Base-by-base conservation (phyloP, 225 moss, liverwort and hornwort species). In the Anthoceros angustus region DNA sequence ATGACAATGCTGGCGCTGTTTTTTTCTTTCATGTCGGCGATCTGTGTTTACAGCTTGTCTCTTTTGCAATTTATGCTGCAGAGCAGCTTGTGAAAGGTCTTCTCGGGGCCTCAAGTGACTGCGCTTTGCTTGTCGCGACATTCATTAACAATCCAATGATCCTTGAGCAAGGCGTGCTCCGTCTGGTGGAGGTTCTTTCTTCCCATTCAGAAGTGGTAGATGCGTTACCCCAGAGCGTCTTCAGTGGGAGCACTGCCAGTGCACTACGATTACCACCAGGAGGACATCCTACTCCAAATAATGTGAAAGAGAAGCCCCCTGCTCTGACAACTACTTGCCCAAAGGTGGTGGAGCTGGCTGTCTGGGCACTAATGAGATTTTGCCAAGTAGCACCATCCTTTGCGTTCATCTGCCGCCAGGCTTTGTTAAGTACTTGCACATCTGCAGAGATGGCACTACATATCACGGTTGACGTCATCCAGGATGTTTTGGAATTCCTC, bases 401-500 rank as follows among this genome's bases (percentile, higher is more conserved):
- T 66, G 89, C 92, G 63, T 80, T 74, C 50, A 72, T 78, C 62
- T 91, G 86, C 77, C 92, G 98, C 63, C 89, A 89, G 77, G 86
- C 92, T 16, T 77, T 98, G 63, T 92, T 89, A 14, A 75, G 79
- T 40, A 77, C 84, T 18, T 80, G 86, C 68, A 80, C 87, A 67
- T 63, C 81, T 48, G 82, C 80, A 4, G 98, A 98, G 70, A 72
- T 92, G 76, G 87, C 80, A 65, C 73, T 92, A 74, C 84, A 89
- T 39, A 89, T 98, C 41, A 98, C 92, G 26, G 69, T 82, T 70
- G 98, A 92, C 71, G 73, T 86, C 61, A 72, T 89, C 64, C 88
- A 89, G 39, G 98, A 98, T 69, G 89, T 89, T 43, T 81, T 98
- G 45, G 80, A 98, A 64, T 92, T 98, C 42, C 78, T 98, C 55